phyloP scores from a whole-genome alignment of 2,329 filamentous ascomycete genomes.

The Teratosphaeria destructans region DNA sequence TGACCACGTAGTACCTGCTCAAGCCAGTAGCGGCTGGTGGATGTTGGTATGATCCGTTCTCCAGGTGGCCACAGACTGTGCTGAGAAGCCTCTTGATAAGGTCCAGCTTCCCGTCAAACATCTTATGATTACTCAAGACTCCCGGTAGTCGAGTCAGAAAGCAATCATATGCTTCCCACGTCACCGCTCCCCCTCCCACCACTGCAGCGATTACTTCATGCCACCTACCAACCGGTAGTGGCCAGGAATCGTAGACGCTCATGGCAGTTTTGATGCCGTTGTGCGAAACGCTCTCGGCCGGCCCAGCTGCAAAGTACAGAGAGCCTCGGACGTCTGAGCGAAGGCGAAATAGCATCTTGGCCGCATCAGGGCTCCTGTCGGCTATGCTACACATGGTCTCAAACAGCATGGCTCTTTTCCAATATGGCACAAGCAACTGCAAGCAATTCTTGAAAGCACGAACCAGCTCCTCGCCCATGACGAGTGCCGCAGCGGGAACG shows the following conservation, averaged over 20 bases:
- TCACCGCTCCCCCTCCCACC: conserved; percentile 1
- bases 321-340: conserved; percentile 12
- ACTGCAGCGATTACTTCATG: conserved; percentile 38
- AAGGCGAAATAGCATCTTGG: conserved; percentile 8
- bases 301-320: conserved; percentile 4
- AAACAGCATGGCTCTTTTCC: conserved; percentile 2
- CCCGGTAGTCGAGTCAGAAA: conserved; percentile 75
- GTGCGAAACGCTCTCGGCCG: background rate
- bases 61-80: conserved; percentile 73
- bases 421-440: background rate
- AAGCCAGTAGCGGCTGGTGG: conserved; percentile 70
- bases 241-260: background rate
- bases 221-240: conserved; percentile 6
- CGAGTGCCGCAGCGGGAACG: background rate
- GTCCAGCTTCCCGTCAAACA: conserved; percentile 64
- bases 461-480: conserved; percentile 1
- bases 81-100: conserved; percentile 68
- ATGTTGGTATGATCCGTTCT: conserved; percentile 65
- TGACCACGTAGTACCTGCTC: conserved; percentile 77
- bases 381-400: conserved; percentile 5
- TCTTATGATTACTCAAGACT: conserved; percentile 78
- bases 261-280: background rate
- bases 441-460: conserved; percentile 1
- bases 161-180: conserved; percentile 88
- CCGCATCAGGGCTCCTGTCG: conserved; percentile 1